A percentile compares a stretch with the other conserved stretches of the same genome.
These are phyloP conservation scores for Sphagnum magellanicum DNA, from an alignment of 228 moss, liverwort and hornwort genomes.

Conservation along the genomic window DNA sequence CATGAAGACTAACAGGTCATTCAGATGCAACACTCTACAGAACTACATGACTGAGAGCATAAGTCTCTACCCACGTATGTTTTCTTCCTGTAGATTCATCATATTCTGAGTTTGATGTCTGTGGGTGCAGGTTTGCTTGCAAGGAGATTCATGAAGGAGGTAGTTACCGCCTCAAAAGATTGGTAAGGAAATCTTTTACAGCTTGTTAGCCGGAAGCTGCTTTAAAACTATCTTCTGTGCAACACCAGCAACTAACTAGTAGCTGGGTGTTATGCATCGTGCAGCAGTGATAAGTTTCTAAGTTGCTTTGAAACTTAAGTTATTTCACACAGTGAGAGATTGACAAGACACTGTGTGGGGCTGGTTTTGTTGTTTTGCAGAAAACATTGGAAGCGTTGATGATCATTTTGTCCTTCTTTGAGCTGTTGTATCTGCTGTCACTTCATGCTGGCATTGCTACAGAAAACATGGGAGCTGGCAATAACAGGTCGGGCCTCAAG, in stretches of 20 bases:
- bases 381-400: constrained; percentile 43
- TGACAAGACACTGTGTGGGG: neutral
- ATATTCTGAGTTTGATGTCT: neutral
- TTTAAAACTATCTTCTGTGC: too few relatives aligned
- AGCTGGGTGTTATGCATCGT: neutral
- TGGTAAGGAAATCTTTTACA: constrained; percentile 6
- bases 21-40: too few relatives aligned
- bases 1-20: too few relatives aligned
- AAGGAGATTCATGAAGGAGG: constrained; percentile 48
- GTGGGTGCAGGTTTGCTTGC: constrained; percentile 19
- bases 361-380: constrained; percentile 14
- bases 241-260: too few relatives aligned
- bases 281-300: neutral
- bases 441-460: constrained; percentile 46
- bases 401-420: constrained; percentile 34
- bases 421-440: constrained; percentile 49
- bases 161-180: constrained; percentile 22
- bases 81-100: neutral
- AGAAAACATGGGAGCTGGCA: constrained; percentile 17
- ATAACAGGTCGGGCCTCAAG: constrained; percentile 23
- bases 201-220: neutral
- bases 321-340: neutral
- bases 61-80: too few relatives aligned
- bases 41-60: too few relatives aligned
- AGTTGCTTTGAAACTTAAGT: neutral